phyloP scores from a whole-genome alignment of 768 basidiomycete species.

The Kwoniella dendrophila region DNA sequence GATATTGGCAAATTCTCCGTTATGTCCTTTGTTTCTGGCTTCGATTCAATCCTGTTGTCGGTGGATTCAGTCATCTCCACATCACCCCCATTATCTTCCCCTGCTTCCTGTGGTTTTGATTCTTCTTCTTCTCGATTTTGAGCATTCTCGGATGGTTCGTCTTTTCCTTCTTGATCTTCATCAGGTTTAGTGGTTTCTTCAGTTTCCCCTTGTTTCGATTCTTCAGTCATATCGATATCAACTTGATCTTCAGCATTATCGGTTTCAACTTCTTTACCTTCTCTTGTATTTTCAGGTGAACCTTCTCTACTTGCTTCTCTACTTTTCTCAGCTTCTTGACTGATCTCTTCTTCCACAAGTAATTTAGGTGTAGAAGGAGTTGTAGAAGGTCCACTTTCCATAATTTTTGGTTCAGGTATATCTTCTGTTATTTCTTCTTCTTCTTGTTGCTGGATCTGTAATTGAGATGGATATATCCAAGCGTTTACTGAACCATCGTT shows the following conservation, averaged over 20 bases:
- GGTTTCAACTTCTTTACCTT: not conserved
- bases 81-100: conserved; percentile 7
- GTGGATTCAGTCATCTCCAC: conserved; percentile 20
- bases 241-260: conserved; percentile 12
- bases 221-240: conserved; percentile 13
- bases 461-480: conserved; percentile 38
- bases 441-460: not conserved
- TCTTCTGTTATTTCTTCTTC: conserved; percentile 9
- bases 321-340: conserved; percentile 18
- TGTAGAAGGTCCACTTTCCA: conserved; percentile 19
- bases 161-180: conserved; percentile 3
- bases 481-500: conserved; percentile 46
- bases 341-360: conserved; percentile 17
- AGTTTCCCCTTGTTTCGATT: not conserved
- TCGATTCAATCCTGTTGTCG: not conserved
- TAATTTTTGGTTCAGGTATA: not conserved
- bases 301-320: conserved; percentile 23
- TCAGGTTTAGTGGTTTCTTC: too few relatives aligned
- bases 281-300: conserved; percentile 10
- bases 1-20: conserved; percentile 14
- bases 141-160: not conserved
- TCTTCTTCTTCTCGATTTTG: conserved; percentile 8
- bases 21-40: conserved; percentile 1
- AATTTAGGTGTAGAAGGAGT: conserved; percentile 16
- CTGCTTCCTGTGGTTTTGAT: not conserved